These are phyloP conservation scores for Aspergillus felis DNA, from an alignment of 2,329 filamentous ascomycete species.

Conservation along the genomic window DNA sequence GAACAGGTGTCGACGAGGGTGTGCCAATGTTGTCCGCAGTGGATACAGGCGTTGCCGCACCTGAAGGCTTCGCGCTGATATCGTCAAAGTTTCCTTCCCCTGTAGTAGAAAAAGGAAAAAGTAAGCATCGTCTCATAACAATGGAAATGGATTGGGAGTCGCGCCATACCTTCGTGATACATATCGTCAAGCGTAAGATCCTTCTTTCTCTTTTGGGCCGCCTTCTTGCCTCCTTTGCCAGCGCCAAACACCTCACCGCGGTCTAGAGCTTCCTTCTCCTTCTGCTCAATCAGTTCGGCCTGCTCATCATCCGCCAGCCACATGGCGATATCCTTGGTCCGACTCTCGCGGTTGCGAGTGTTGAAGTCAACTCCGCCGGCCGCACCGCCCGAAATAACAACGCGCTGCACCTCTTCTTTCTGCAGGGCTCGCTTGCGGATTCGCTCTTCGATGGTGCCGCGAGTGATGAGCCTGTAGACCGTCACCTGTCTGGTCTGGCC, in stretches of 20 bases:
- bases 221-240: slow-evolving; percentile 59
- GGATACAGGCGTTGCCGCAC: slow-evolving; percentile 75
- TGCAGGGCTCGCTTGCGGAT: slow-evolving; percentile 95
- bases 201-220: slow-evolving; percentile 54
- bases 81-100: slow-evolving; percentile 97
- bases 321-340: slow-evolving; percentile 97
- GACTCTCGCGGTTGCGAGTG: slow-evolving; percentile 82
- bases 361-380: slow-evolving; percentile 92
- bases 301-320: slow-evolving; percentile 98
- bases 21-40: slow-evolving; percentile 45
- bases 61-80: slow-evolving; percentile 72
- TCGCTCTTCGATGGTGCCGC: slow-evolving; percentile 94
- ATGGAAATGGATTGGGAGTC: not conserved
- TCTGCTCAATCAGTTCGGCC: slow-evolving; percentile 86
- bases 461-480: slow-evolving; percentile 94
- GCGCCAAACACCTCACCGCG: slow-evolving; percentile 61
- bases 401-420: slow-evolving; percentile 97
- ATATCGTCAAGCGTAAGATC: slow-evolving; percentile 81
- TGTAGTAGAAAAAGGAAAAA: slow-evolving; percentile 38
- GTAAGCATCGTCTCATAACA: slow-evolving; percentile 5
- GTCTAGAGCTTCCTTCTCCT: slow-evolving; percentile 78
- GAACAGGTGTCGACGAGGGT: slow-evolving; percentile 32
- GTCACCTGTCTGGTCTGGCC: slow-evolving; percentile 95
- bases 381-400: slow-evolving; percentile 86
- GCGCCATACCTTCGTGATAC: slow-evolving; percentile 94